phyloP scores from a whole-genome alignment of 2,329 filamentous ascomycete species.

The Rutstroemia sydowiana region DNA sequence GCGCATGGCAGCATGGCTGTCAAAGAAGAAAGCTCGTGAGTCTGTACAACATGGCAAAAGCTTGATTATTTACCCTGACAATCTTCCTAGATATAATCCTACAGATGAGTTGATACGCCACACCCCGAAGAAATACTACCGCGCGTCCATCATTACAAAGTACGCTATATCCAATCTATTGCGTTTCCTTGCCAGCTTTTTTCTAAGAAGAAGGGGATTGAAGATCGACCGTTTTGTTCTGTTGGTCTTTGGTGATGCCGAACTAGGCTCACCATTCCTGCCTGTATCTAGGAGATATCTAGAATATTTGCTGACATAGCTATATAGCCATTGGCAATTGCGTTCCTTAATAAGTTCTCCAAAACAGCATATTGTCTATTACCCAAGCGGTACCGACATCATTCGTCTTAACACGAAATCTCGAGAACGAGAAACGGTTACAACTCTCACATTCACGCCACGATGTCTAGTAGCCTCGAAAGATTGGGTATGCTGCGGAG shows the following conservation, averaged over 20 bases:
- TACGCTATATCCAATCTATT: slow-evolving; percentile 28
- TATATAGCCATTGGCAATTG: slow-evolving; percentile 71
- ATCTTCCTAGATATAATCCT: slow-evolving; percentile 47
- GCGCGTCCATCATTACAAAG: slow-evolving; percentile 58
- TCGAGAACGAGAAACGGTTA: slow-evolving; percentile 66
- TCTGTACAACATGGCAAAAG: slow-evolving; percentile 13
- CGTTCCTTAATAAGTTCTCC: slow-evolving; percentile 83
- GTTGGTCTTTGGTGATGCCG: no score
- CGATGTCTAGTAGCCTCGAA: slow-evolving; percentile 79
- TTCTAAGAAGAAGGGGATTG: no score
- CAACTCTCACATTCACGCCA: slow-evolving; percentile 63
- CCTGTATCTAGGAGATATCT: background rate
- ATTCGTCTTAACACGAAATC: slow-evolving; percentile 63
- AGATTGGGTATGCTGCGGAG: slow-evolving; percentile 87
- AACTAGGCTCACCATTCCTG: no score
- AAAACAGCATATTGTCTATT: slow-evolving; percentile 72
- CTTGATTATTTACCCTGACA: background rate
- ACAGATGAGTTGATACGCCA: slow-evolving; percentile 58
- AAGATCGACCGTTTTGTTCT: no score
- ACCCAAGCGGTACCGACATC: slow-evolving; percentile 67
- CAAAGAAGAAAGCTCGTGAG: slow-evolving; percentile 46
- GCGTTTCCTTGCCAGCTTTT: background rate
- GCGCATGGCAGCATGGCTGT: slow-evolving; percentile 43
- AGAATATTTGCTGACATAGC: slow-evolving; percentile 13
- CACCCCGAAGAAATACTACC: slow-evolving; percentile 58